Conservation (phyloP, 129 eudicot genomes). For the Sambucus nigra region DNA sequence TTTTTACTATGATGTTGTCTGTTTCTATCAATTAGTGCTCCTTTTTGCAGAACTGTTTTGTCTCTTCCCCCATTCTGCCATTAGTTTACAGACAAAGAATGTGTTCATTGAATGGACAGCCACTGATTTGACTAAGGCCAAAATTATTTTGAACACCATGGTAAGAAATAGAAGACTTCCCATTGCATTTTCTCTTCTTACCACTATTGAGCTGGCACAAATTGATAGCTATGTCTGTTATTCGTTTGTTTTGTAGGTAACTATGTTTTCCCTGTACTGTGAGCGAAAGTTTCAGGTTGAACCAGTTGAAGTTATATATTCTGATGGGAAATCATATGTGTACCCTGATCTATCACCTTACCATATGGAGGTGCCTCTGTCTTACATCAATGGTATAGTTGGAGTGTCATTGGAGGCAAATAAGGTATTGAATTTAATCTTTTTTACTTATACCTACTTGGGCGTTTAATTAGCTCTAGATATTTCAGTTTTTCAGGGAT, state of each 20-base stretch:
- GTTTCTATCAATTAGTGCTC: constrained; percentile 7
- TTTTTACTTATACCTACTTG: neutral
- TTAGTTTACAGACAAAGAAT: constrained; percentile 71
- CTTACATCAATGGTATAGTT: constrained; percentile 53
- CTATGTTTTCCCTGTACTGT: constrained; percentile 90
- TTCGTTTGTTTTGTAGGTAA: constrained; percentile 75
- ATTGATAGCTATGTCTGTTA: constrained; percentile 8
- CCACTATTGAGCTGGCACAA: neutral
- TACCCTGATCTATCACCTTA: constrained; percentile 75
- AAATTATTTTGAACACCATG: constrained; percentile 88
- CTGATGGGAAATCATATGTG: constrained; percentile 59
- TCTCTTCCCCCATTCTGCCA: constrained; percentile 98
- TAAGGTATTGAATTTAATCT: constrained; percentile 34
- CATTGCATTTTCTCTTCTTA: neutral
- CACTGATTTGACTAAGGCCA: constrained; percentile 94
- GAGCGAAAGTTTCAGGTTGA: constrained; percentile 83
- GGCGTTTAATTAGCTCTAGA: constrained; percentile 1
- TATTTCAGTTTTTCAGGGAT: neutral
- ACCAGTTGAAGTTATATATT: constrained; percentile 70
- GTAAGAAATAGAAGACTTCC: constrained; percentile 23
- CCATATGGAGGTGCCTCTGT: constrained; percentile 68
- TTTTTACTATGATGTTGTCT: neutral
- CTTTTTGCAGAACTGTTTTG: constrained; percentile 73
- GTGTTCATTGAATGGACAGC: constrained; percentile 98
- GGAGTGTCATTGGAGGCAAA: constrained; percentile 70